Conservation (phyloP, 1,284 basidiomycete genomes). For the Leccinum fallax region DNA sequence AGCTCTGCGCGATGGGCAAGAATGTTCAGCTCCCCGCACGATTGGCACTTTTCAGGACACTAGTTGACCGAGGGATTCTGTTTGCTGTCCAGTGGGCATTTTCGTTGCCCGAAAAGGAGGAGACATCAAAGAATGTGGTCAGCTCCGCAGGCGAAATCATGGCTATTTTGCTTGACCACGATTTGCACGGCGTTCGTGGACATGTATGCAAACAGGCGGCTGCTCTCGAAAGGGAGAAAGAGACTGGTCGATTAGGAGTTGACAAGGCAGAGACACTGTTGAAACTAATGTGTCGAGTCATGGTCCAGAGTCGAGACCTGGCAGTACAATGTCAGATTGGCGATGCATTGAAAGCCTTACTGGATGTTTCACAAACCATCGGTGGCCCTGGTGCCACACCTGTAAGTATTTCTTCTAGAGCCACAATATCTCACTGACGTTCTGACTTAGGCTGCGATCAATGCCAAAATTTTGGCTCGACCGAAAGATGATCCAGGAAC, state of each 20-base stretch:
- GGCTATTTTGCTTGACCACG: slow-evolving; percentile 88
- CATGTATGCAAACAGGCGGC: slow-evolving; percentile 84
- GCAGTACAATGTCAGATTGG: slow-evolving; percentile 91
- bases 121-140: slow-evolving; percentile 49
- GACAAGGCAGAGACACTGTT: slow-evolving; percentile 76
- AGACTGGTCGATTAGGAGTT: slow-evolving; percentile 52
- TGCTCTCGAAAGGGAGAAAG: slow-evolving; percentile 61
- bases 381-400: slow-evolving; percentile 42
- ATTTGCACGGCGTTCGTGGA: slow-evolving; percentile 82
- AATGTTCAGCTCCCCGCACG: slow-evolving; percentile 90
- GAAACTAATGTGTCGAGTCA: slow-evolving; percentile 73
- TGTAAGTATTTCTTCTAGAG: slow-evolving; percentile 29
- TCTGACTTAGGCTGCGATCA: slow-evolving; percentile 26
- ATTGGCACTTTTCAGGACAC: slow-evolving; percentile 84
- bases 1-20: slow-evolving; percentile 95
- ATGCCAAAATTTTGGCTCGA: slow-evolving; percentile 50
- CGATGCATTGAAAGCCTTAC: slow-evolving; percentile 84
- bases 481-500: slow-evolving; percentile 84
- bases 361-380: slow-evolving; percentile 68
- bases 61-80: slow-evolving; percentile 88
- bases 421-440: slow-evolving; percentile 6
- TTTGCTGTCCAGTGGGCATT: slow-evolving; percentile 93
- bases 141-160: slow-evolving; percentile 89
- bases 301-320: slow-evolving; percentile 80
- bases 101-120: slow-evolving; percentile 51